Base-by-base conservation (phyloP, 2,329 filamentous ascomycete genomes). In the Nothomitra cinnamomea region DNA sequence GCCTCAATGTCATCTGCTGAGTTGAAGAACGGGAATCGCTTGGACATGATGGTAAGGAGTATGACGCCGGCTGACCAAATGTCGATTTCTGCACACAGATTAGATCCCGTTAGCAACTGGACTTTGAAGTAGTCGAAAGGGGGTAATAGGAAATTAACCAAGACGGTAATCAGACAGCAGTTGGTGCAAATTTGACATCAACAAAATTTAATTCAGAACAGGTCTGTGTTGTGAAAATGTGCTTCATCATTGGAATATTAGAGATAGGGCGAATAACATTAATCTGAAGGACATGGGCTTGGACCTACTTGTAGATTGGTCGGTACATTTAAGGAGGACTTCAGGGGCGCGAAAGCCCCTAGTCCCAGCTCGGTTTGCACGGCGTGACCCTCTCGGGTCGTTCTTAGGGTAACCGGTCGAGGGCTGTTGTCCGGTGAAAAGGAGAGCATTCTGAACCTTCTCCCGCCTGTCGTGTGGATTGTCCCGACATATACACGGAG, bases 21-120 rank as follows among this genome's bases (percentile, higher is more conserved):
- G 69, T 98, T 95, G 75, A 98, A 98, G 69, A 98, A 98, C 1
- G 92, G 92, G 62, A 98, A 98, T 2, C 92, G 82, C 54, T 85
- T 84, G 41, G 86, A 90, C 13, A 98, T 73, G 58, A 98, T 84
- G 0, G 92, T 98, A n/a, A 98, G 74, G 1, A 98, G 76, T 54
- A 98, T 94, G n/a, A 98, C 89, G 42, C 92, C 92, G 0, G 83
- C 89, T 22, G 87, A 95, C 92, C 92, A 98, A 59, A 98, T 84
- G 65, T 98, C 92, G 60, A 98, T 92, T 60, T 90, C 65, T 41
- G 22, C 19, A 10, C 7, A 25, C 10, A 22, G 7, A n/a, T 49
- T n/a, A 49, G 45, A 17, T 17, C 7, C 41, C 4, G 41, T 43
- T 43, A 43, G 41, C n/a, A 7, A 22, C 13, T 5, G 7, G 41